Conservation (phyloP, 2,329 filamentous ascomycete genomes). For the Plenodomus lindquistii region DNA sequence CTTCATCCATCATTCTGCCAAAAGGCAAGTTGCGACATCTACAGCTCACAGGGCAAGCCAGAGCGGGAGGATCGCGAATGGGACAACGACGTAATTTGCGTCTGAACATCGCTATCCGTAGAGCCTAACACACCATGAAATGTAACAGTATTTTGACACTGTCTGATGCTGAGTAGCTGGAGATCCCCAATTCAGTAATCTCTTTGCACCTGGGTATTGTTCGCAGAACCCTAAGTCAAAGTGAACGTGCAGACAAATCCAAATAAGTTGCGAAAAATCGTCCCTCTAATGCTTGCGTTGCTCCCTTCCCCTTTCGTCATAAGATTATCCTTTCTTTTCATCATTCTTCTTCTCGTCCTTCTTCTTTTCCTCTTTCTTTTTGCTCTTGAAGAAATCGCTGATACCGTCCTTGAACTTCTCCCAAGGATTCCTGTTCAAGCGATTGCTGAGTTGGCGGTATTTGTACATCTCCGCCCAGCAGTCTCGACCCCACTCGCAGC, state of each 20-base stretch:
- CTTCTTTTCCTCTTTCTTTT: constrained; percentile 32
- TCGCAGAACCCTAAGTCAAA: constrained; percentile 13
- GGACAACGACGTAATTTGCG: not conserved
- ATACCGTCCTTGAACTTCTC: constrained; percentile 63
- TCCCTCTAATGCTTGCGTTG: not conserved
- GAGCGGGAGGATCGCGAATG: not conserved
- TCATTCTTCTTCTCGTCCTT: constrained; percentile 27
- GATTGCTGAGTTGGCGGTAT: constrained; percentile 88
- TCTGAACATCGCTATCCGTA: not conserved
- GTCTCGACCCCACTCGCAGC: constrained; percentile 94
- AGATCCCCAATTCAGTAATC: constrained; percentile 7
- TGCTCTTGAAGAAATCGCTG: constrained; percentile 43
- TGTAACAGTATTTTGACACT: constrained; percentile 8
- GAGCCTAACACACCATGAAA: not conserved
- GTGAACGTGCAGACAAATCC: not conserved
- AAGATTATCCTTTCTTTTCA: constrained; percentile 11
- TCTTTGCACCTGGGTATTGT: constrained; percentile 13
- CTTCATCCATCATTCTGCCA: too few relatives aligned
- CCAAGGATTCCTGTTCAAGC: constrained; percentile 82
- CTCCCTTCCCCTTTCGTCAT: constrained; percentile 15
- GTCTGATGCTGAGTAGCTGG: constrained; percentile 9
- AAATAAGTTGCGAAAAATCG: not conserved
- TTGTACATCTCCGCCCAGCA: constrained; percentile 99
- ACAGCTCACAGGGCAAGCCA: not conserved
- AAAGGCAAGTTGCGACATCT: too few relatives aligned